Percentiles rank a stretch among this genome's conserved stretches.
These are phyloP conservation scores for Lentithecium fluviatile DNA, from an alignment of 495 filamentous ascomycete species.

Conservation along the genomic window DNA sequence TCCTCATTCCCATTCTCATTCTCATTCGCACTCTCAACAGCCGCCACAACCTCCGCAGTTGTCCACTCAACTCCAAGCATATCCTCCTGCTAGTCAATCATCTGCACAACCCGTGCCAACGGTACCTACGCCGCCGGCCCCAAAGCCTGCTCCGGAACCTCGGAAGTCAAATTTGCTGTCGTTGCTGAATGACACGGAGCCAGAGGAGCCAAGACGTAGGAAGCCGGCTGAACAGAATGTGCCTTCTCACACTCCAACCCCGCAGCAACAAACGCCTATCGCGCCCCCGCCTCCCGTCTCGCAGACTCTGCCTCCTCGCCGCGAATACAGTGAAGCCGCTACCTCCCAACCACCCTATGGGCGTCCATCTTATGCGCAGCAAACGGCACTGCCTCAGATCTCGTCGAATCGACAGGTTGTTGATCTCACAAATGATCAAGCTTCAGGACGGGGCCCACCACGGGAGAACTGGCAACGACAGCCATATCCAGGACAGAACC, in stretches of 20 bases:
- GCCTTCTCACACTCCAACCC: conserved; percentile 32
- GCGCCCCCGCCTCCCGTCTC: conserved; percentile 21
- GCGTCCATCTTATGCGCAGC: conserved; percentile 18
- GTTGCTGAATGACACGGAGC: conserved; percentile 32
- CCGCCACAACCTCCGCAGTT: conserved; percentile 3
- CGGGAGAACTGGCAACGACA: conserved; percentile 24
- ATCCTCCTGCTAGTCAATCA: conserved; percentile 10
- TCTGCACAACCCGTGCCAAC: conserved; percentile 8
- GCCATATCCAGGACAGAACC: conserved; percentile 14
- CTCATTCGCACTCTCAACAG: background rate
- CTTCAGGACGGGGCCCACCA: background rate
- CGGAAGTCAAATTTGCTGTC: conserved; percentile 33
- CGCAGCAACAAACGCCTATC: conserved; percentile 30
- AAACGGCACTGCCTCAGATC: conserved; percentile 7
- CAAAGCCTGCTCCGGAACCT: conserved; percentile 31
- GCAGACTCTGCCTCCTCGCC: conserved; percentile 13
- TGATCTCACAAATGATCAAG: conserved; percentile 25
- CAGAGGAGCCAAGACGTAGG: conserved; percentile 33
- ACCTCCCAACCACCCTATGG: conserved; percentile 12
- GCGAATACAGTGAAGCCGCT: conserved; percentile 23
- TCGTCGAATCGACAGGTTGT: conserved; percentile 11
- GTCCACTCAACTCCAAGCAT: conserved; percentile 1
- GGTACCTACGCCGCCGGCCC: conserved; percentile 7
- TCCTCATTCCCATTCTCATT: conserved; percentile 11
- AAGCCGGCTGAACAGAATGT: conserved; percentile 29